These are phyloP conservation scores for Penicillium canescens DNA, from an alignment of 495 filamentous ascomycete species.

Conservation along the genomic window DNA sequence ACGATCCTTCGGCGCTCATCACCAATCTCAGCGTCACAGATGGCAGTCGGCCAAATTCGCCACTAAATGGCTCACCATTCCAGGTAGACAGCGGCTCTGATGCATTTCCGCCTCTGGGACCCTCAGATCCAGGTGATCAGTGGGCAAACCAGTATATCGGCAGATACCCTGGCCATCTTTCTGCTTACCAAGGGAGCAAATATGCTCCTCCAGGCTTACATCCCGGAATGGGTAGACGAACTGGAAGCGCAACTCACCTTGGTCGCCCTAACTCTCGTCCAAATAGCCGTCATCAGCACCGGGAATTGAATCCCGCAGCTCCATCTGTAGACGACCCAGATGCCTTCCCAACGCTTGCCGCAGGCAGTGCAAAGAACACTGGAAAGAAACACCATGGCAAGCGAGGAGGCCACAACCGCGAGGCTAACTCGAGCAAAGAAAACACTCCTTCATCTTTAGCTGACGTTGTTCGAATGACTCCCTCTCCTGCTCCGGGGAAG, in stretches of 20 bases:
- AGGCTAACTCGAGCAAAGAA: constrained; percentile 55
- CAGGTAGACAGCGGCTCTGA: constrained; percentile 76
- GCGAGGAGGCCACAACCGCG: constrained; percentile 70
- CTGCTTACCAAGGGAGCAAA: constrained; percentile 28
- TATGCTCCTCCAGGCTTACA: constrained; percentile 27
- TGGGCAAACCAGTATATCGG: constrained; percentile 52
- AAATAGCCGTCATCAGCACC: constrained; percentile 79
- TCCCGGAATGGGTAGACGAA: constrained; percentile 48
- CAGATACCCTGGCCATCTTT: constrained; percentile 39
- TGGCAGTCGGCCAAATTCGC: constrained; percentile 38
- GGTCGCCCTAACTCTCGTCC: constrained; percentile 78
- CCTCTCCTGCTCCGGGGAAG: constrained; percentile 64
- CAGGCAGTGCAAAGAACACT: constrained; percentile 68
- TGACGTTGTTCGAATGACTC: constrained; percentile 91
- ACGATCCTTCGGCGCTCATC: constrained; percentile 84
- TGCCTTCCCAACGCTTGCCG: constrained; percentile 91
- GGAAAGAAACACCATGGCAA: constrained; percentile 91
- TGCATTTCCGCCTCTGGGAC: constrained; percentile 81
- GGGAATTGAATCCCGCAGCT: constrained; percentile 63
- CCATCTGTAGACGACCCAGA: constrained; percentile 90
- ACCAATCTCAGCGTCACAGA: constrained; percentile 66
- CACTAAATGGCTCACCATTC: constrained; percentile 56
- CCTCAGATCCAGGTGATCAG: constrained; percentile 50
- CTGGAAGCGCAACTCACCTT: constrained; percentile 43
- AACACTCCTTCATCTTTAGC: constrained; percentile 79